Evolutionary conservation across 306 rosid species (phyloP).

Genomic region (Castanea sativa): DNA sequence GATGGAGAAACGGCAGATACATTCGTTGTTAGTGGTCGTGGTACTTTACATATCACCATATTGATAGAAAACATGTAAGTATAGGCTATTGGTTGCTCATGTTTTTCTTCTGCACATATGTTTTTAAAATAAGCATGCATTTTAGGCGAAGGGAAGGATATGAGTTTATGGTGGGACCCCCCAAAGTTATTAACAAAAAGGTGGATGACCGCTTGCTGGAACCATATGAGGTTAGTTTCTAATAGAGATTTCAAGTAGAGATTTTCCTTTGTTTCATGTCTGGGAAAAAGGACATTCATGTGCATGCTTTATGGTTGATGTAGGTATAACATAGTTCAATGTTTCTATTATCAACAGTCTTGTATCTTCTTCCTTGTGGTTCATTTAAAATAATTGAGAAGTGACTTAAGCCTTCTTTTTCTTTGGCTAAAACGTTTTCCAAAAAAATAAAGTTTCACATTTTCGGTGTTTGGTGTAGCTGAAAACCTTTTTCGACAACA

Average conservation of each 20-base stretch:
- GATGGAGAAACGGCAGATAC: constrained; percentile 99
- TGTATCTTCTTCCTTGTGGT: not conserved
- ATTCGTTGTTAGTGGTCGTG: constrained; percentile 95
- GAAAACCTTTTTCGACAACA: too few relatives aligned
- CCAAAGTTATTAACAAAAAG: constrained; percentile 89
- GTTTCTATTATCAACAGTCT: not conserved
- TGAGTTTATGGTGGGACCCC: constrained; percentile 99
- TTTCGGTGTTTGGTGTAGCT: too few relatives aligned
- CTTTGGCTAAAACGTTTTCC: too few relatives aligned
- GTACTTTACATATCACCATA: constrained; percentile 94
- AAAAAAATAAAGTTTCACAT: too few relatives aligned
- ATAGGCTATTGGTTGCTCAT: constrained; percentile 20
- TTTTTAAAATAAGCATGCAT: constrained; percentile 30
- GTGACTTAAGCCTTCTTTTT: not conserved
- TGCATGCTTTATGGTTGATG: not conserved
- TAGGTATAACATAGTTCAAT: not conserved
- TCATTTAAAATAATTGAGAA: not conserved
- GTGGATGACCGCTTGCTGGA: constrained; percentile 71
- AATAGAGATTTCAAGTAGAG: not conserved
- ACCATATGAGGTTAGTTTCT: constrained; percentile 82
- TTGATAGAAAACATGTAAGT: constrained; percentile 97
- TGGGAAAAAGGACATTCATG: not conserved
- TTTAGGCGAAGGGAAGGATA: constrained; percentile 96
- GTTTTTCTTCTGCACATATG: constrained; percentile 2
- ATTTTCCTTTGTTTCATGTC: not conserved